phyloP scores from a whole-genome alignment of 768 basidiomycete species.

The Rhodotorula taiwanensis region DNA sequence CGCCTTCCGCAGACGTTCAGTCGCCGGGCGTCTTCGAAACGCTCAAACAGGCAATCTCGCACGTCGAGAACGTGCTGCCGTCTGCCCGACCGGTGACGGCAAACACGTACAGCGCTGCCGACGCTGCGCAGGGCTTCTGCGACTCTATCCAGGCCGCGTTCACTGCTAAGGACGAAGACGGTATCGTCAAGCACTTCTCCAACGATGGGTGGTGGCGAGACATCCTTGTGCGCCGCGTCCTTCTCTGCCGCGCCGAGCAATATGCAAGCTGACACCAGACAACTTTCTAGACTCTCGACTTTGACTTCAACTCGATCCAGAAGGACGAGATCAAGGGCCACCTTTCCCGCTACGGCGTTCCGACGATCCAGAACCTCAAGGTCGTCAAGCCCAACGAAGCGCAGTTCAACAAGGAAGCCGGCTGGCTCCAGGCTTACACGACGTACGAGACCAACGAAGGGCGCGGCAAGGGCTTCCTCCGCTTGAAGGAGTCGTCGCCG shows the following conservation, averaged over 20 bases:
- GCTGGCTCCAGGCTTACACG: constrained; percentile 38
- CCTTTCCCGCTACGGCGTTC: constrained; percentile 33
- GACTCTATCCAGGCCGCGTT: constrained; percentile 21
- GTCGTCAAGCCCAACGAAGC: constrained; percentile 28
- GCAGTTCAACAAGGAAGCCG: constrained; percentile 26
- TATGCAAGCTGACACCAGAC: not conserved
- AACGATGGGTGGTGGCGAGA: constrained; percentile 39
- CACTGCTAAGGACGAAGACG: constrained; percentile 20
- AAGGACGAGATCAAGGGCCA: constrained; percentile 33
- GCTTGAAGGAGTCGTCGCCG: constrained; percentile 29
- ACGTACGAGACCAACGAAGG: constrained; percentile 36
- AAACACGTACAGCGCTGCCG: constrained; percentile 1
- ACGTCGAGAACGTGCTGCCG: constrained; percentile 9
- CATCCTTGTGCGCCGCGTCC: constrained; percentile 22
- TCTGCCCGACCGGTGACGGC: not conserved
- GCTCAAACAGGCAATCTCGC: constrained; percentile 18
- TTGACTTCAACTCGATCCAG: constrained; percentile 37
- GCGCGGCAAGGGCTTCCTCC: constrained; percentile 37
- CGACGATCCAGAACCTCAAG: constrained; percentile 21
- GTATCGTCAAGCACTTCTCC: constrained; percentile 33
- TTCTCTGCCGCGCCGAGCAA: not conserved
- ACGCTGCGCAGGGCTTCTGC: constrained; percentile 13
- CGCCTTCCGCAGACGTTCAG: not conserved
- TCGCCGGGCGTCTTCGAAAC: constrained; percentile 4
- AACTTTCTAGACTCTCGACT: constrained; percentile 18